Evolutionary conservation across 2,329 filamentous ascomycete species (phyloP).

Genomic region (Neurospora crassa): DNA sequence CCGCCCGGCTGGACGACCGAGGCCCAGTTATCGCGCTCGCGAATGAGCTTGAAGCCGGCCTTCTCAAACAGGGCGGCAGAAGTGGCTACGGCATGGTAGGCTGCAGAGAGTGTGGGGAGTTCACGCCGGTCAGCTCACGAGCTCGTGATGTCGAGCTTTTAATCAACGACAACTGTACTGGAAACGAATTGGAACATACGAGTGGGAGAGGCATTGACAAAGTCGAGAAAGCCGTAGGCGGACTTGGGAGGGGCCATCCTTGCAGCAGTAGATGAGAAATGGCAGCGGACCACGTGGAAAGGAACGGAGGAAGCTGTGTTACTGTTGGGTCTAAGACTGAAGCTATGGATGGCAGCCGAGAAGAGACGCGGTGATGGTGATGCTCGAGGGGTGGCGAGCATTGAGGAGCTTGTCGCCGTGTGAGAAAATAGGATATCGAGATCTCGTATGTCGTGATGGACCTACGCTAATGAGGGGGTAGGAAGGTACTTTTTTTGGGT

Average conservation of each 20-base stretch:
- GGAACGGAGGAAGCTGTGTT: neutral
- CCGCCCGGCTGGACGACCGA: conserved; percentile 72
- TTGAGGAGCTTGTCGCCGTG: neutral
- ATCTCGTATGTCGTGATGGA: neutral
- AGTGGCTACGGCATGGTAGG: conserved; percentile 86
- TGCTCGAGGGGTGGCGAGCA: neutral
- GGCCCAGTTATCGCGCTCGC: conserved; percentile 84
- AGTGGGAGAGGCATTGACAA: conserved; percentile 89
- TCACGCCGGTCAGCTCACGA: neutral
- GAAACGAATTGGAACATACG: conserved; percentile 45
- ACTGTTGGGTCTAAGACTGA: neutral
- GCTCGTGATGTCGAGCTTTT: neutral
- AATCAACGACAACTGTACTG: neutral
- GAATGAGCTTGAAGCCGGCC: conserved; percentile 80
- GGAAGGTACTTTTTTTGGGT: neutral
- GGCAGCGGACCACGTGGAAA: conserved; percentile 3
- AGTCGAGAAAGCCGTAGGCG: conserved; percentile 80
- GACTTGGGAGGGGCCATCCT: conserved; percentile 44
- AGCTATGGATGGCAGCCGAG: neutral
- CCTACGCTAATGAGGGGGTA: neutral
- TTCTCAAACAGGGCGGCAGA: conserved; percentile 66
- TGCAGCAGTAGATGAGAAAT: conserved; percentile 13
- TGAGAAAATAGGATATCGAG: neutral
- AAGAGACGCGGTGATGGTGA: neutral
- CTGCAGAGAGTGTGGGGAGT: conserved; percentile 39